Conservation (phyloP, 768 basidiomycete species). For the Hygrocybe coccinea region DNA sequence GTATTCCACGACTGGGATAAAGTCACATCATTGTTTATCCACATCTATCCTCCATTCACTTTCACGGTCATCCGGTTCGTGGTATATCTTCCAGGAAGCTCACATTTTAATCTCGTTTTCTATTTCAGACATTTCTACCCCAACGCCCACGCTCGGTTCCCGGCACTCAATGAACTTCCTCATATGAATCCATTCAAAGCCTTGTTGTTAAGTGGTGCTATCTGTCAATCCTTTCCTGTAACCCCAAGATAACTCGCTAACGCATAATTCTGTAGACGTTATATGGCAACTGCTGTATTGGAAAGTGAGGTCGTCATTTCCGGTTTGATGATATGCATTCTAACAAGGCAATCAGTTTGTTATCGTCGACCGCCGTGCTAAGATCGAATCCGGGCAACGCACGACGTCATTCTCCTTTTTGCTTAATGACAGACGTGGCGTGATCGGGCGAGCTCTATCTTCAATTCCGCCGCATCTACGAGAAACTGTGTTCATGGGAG, state of each 20-base stretch:
- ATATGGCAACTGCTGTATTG: constrained; percentile 93
- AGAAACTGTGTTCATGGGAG: constrained; percentile 72
- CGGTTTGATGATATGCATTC: neutral
- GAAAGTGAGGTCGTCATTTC: constrained; percentile 50
- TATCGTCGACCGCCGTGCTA: constrained; percentile 78
- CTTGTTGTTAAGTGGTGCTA: constrained; percentile 71
- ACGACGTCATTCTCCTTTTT: constrained; percentile 87
- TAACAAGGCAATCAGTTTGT: constrained; percentile 58
- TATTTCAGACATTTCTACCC: constrained; percentile 81
- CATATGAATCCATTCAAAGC: constrained; percentile 67
- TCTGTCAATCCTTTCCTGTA: constrained; percentile 57
- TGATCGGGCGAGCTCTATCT: constrained; percentile 69
- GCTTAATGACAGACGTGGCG: constrained; percentile 80
- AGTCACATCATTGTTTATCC: constrained; percentile 91
- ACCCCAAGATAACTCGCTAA: constrained; percentile 12
- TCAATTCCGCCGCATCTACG: constrained; percentile 58
- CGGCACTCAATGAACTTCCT: constrained; percentile 69
- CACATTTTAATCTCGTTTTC: neutral
- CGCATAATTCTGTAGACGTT: constrained; percentile 51
- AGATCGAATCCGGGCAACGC: constrained; percentile 88
- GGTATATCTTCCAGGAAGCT: neutral
- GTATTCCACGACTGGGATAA: constrained; percentile 98
- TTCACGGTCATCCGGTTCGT: constrained; percentile 86
- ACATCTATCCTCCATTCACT: constrained; percentile 87
- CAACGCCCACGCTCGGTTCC: constrained; percentile 73